Evolutionary conservation across 1,139 yeast genomes (phyloP), one percentile per base, ranked within the genome.

Genomic region (Pichia sp.): DNA sequence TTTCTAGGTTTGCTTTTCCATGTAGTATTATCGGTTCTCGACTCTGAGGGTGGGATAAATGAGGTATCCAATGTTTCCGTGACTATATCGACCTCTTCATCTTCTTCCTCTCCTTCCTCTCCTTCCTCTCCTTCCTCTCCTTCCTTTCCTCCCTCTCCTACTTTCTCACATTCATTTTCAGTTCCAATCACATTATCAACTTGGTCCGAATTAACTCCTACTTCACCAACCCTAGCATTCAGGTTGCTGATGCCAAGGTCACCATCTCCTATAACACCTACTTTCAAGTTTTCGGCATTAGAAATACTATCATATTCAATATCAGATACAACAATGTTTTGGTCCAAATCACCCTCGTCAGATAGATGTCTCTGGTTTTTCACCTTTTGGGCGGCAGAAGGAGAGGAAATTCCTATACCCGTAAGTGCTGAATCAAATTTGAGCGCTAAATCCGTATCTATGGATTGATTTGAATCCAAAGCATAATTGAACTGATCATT

Each of bases 391-490:
- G 40, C 42, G 2, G 55, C 48, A n/a, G 55, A 44, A 9, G 56
- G 57, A 8, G 59, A 64, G 3, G 63, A 55, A 9, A 62, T 65
- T 3, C 65, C 67, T n/a, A 64, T 64, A 47, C 63, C 59, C 46
- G 59, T 56, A 49, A 61, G 58, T n/a, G 57, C 62, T 0, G 57
- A 46, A 43, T 48, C 56, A 36, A 51, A 48, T 46, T 53, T 46
- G 4, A 50, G 9, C 27, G 58, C 56, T 20, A 50, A 33, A 29
- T 50, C 56, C 6, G 53, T 51, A 48, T 52, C 58, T 24, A 55
- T 45, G 17, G 55, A 52, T 4, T 36, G 40, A 16, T 36, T 36
- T 14, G 40, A 36, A 36, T 36, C 40, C n/a, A 36, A 14, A 12
- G 40, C 40, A 16, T 36, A 36, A 16, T 14, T 14, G 4, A 36